These are phyloP conservation scores for Apiospora saccharicola DNA, from an alignment of 2,329 filamentous ascomycete genomes.

Conservation along the genomic window DNA sequence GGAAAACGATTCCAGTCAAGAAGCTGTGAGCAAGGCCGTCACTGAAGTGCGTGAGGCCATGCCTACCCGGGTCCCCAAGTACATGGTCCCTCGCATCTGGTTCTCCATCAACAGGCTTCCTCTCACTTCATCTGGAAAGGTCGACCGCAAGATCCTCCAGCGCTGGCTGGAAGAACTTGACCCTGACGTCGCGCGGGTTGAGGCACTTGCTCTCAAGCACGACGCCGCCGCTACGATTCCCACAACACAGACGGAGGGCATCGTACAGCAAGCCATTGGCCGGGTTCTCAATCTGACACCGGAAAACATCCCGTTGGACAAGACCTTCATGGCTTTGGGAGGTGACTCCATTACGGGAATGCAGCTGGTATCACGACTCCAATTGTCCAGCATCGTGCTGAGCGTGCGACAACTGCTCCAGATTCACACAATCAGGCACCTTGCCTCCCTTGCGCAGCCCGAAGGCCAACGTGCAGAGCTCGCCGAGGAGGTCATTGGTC, in stretches of 20 bases:
- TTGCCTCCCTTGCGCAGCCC: slow-evolving; percentile 2
- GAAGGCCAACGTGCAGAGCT: background rate
- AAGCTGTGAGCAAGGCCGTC: slow-evolving; percentile 12
- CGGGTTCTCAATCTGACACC: slow-evolving; percentile 27
- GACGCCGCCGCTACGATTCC: slow-evolving; percentile 19
- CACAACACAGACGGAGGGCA: slow-evolving; percentile 25
- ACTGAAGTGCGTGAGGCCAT: slow-evolving; percentile 25
- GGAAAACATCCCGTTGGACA: slow-evolving; percentile 51
- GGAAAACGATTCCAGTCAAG: slow-evolving; percentile 37
- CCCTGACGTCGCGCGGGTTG: slow-evolving; percentile 7
- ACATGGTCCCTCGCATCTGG: slow-evolving; percentile 27
- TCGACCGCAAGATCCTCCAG: slow-evolving; percentile 28
- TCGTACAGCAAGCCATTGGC: slow-evolving; percentile 27
- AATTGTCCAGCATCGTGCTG: slow-evolving; percentile 23
- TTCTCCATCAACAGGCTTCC: slow-evolving; percentile 28
- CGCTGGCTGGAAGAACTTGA: slow-evolving; percentile 29
- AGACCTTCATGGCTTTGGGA: slow-evolving; percentile 67
- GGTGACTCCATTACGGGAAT: slow-evolving; percentile 68
- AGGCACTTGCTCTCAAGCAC: background rate
- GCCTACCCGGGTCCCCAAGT: background rate
- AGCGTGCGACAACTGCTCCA: slow-evolving; percentile 22
- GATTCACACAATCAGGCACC: background rate
- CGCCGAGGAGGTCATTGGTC: background rate
- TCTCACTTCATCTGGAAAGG: slow-evolving; percentile 29
- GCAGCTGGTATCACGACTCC: slow-evolving; percentile 58